These are phyloP conservation scores for Globisporangium heterothallicum DNA, from an alignment of 352 stramenopile genomes.

Conservation along the genomic window DNA sequence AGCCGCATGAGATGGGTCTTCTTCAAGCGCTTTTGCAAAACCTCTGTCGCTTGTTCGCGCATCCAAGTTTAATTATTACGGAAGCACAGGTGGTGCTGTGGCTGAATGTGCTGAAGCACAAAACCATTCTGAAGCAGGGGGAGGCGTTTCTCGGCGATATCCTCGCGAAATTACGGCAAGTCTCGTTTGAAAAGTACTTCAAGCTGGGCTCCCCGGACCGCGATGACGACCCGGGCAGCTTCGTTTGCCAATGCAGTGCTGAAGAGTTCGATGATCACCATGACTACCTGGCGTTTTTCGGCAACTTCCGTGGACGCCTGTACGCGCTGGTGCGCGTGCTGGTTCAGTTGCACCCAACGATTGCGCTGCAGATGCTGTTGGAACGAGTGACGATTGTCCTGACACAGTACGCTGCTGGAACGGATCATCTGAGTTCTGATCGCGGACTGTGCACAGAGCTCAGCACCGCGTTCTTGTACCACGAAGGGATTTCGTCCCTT, in stretches of 20 bases:
- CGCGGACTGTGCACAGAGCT: slow-evolving; percentile 51
- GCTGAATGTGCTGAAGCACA: slow-evolving; percentile 70
- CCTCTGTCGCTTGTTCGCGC: slow-evolving; percentile 48
- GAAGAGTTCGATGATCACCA: slow-evolving; percentile 73
- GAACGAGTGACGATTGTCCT: slow-evolving; percentile 57
- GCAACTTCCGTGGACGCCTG: slow-evolving; percentile 74
- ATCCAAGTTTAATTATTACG: slow-evolving; percentile 63
- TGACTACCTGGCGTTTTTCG: slow-evolving; percentile 68
- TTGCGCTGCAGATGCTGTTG: slow-evolving; percentile 46
- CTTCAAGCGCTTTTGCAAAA: slow-evolving; percentile 40
- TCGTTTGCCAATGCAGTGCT: slow-evolving; percentile 33
- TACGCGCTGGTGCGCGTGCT: slow-evolving; percentile 70
- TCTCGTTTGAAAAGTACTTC: slow-evolving; percentile 79
- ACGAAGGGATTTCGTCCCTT: slow-evolving; percentile 67
- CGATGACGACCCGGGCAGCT: slow-evolving; percentile 29
- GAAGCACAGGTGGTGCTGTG: slow-evolving; percentile 74
- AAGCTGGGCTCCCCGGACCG: slow-evolving; percentile 65
- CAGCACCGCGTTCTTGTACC: slow-evolving; percentile 65
- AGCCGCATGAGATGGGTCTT: slow-evolving; percentile 41
- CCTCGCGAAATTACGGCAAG: slow-evolving; percentile 42
- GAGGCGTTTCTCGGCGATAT: slow-evolving; percentile 32
- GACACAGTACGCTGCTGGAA: slow-evolving; percentile 33
- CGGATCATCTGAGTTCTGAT: slow-evolving; percentile 42
- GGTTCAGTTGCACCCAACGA: slow-evolving; percentile 45
- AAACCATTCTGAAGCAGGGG: slow-evolving; percentile 42